A percentile compares a stretch with the other conserved stretches of the same genome.
These are phyloP conservation scores for Cladosporium sp. DNA, from an alignment of 2,329 filamentous ascomycete genomes.

Conservation along the genomic window DNA sequence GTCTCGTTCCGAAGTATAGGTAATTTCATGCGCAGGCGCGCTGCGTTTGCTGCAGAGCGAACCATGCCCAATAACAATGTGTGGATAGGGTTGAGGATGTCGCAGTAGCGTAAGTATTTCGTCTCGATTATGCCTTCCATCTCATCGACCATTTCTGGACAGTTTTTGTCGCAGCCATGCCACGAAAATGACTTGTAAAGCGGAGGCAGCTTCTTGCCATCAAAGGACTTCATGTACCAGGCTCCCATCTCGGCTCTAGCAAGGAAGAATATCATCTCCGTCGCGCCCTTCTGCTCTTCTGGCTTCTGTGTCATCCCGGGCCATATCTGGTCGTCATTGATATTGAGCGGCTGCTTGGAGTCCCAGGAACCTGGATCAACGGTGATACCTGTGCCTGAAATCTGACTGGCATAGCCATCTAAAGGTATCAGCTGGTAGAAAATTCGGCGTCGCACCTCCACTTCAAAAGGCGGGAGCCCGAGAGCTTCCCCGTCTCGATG, in stretches of 20 bases:
- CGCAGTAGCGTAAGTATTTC: conserved; percentile 41
- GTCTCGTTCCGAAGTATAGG: conserved; percentile 31
- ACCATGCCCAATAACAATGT: conserved; percentile 41
- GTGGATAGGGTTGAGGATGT: conserved; percentile 37
- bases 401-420: conserved; percentile 36
- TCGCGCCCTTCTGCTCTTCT: conserved; percentile 44
- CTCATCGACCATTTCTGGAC: conserved; percentile 26
- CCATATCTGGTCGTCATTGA: conserved; percentile 32
- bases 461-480: conserved; percentile 49
- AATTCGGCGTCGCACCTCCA: conserved; percentile 54
- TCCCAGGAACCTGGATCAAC: conserved; percentile 25
- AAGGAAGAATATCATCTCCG: conserved; percentile 46
- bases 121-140: conserved; percentile 39
- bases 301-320: conserved; percentile 45
- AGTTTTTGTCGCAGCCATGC: conserved; percentile 2
- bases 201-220: background rate
- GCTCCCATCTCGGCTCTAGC: conserved; percentile 38
- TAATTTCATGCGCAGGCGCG: conserved; percentile 42
- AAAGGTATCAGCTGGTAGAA: conserved; percentile 61
- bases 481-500: conserved; percentile 52
- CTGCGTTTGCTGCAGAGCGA: conserved; percentile 37
- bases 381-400: conserved; percentile 27
- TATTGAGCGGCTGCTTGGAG: conserved; percentile 29
- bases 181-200: conserved; percentile 3
- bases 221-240: conserved; percentile 27